A percentile compares a stretch with the other conserved stretches of the same genome.
phyloP scores from a whole-genome alignment of 306 rosid genomes.

The Senna tora region DNA sequence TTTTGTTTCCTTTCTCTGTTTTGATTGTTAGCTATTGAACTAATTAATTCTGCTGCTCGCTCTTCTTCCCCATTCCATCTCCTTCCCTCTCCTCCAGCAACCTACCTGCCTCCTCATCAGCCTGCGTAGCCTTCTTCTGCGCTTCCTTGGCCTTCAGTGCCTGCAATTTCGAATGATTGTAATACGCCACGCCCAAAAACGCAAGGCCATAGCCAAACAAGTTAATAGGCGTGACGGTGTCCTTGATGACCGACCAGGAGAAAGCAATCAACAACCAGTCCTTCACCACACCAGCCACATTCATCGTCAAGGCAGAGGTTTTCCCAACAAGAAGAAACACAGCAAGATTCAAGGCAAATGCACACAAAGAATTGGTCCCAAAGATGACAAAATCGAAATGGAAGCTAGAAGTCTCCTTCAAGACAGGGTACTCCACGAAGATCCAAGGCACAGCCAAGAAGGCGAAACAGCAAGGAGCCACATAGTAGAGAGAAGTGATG shows the following conservation, averaged over 20 bases:
- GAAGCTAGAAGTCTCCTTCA: slow-evolving; percentile 63
- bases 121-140: slow-evolving; percentile 66
- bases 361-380: slow-evolving; percentile 80
- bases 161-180: slow-evolving; percentile 81
- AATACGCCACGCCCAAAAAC: slow-evolving; percentile 79
- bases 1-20: slow-evolving; percentile 24
- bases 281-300: slow-evolving; percentile 90
- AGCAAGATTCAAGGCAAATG: slow-evolving; percentile 80
- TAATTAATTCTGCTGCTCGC: slow-evolving; percentile 52
- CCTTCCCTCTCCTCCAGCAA: slow-evolving; percentile 72
- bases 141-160: slow-evolving; percentile 81
- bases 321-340: slow-evolving; percentile 86
- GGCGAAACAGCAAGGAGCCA: slow-evolving; percentile 77
- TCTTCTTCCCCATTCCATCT: slow-evolving; percentile 60
- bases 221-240: slow-evolving; percentile 79
- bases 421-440: slow-evolving; percentile 67
- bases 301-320: slow-evolving; percentile 90
- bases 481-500: slow-evolving; percentile 75
- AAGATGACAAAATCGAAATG: slow-evolving; percentile 63
- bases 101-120: slow-evolving; percentile 74
- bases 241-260: slow-evolving; percentile 91
- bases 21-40: slow-evolving; percentile 5
- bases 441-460: slow-evolving; percentile 77
- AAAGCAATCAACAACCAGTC: slow-evolving; percentile 88
- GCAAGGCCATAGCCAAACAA: slow-evolving; percentile 84